Evolutionary conservation across 805 yeast genomes (phyloP).

Genomic region (Hanseniaspora occidentalis): DNA sequence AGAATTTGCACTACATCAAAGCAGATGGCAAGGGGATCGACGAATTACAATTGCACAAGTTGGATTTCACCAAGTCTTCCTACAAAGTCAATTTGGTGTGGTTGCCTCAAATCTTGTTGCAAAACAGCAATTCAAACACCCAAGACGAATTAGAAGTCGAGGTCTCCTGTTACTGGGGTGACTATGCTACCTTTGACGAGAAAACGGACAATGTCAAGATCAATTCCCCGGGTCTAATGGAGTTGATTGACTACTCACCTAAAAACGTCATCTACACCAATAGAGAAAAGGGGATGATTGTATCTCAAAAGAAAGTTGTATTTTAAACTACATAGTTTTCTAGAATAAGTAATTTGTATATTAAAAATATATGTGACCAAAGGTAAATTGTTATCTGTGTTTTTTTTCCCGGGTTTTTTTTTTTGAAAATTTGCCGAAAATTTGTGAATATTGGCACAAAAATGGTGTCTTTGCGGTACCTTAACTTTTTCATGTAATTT

Average conservation of each 20-base stretch:
- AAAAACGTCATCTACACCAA: slow-evolving; percentile 53
- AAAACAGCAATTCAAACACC: slow-evolving; percentile 27
- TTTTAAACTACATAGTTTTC: slow-evolving; percentile 15
- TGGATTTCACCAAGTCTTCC: slow-evolving; percentile 31
- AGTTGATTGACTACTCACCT: slow-evolving; percentile 57
- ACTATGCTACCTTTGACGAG: slow-evolving; percentile 34
- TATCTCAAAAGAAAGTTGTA: slow-evolving; percentile 36
- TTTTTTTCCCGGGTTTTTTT: neutral
- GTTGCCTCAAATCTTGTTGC: slow-evolving; percentile 46
- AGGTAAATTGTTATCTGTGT: neutral
- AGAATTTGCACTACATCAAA: slow-evolving; percentile 38
- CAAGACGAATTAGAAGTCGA: slow-evolving; percentile 37
- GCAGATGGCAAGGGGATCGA: slow-evolving; percentile 47
- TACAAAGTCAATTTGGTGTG: slow-evolving; percentile 63
- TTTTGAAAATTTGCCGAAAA: neutral
- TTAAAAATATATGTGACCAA: neutral
- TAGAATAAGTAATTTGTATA: neutral
- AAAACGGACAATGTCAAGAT: slow-evolving; percentile 7
- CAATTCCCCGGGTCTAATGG: slow-evolving; percentile 55
- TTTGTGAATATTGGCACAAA: too few species aligned
- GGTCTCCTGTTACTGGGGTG: slow-evolving; percentile 71
- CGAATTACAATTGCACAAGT: slow-evolving; percentile 49
- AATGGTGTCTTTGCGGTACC: too few species aligned
- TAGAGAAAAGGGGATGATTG: slow-evolving; percentile 53
- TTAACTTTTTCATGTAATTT: too few species aligned